phyloP scores from a whole-genome alignment of 1,139 yeast genomes.

The Candida sanyaensis region DNA sequence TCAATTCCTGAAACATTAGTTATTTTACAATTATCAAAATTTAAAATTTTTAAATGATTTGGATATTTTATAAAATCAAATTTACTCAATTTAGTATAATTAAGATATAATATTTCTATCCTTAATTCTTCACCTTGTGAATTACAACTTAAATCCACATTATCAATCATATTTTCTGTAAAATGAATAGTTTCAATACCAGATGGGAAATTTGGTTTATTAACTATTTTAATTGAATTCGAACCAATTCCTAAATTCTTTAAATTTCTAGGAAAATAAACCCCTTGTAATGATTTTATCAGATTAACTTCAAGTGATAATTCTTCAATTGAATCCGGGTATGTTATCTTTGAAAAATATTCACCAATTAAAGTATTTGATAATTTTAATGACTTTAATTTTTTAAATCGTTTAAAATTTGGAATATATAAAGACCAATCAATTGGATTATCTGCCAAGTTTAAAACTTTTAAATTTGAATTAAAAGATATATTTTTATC shows the following conservation, averaged over 20 bases:
- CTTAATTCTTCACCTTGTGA: constrained; percentile 16
- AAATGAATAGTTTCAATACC: constrained; percentile 20
- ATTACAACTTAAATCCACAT: constrained; percentile 20
- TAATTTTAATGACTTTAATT: constrained; percentile 18
- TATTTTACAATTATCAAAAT: constrained; percentile 23
- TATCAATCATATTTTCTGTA: constrained; percentile 23
- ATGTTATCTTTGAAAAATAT: constrained; percentile 14
- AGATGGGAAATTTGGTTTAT: constrained; percentile 19
- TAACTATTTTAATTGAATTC: constrained; percentile 17
- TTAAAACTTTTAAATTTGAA: constrained; percentile 14
- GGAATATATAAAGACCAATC: constrained; percentile 19
- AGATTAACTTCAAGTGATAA: constrained; percentile 26
- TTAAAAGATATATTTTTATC: constrained; percentile 7
- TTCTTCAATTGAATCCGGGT: constrained; percentile 20
- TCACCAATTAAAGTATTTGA: constrained; percentile 21
- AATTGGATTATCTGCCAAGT: constrained; percentile 26
- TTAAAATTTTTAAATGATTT: constrained; percentile 17
- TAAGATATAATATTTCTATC: constrained; percentile 21
- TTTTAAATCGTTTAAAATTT: constrained; percentile 12
- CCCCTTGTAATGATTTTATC: constrained; percentile 19
- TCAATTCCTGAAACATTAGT: constrained; percentile 11
- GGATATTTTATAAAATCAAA: constrained; percentile 20
- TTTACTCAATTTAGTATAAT: constrained; percentile 18
- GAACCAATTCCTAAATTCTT: constrained; percentile 24
- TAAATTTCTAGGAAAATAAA: constrained; percentile 21